phyloP scores from a whole-genome alignment of 805 yeast genomes.

The Metschnikowia drakensbergensis region DNA sequence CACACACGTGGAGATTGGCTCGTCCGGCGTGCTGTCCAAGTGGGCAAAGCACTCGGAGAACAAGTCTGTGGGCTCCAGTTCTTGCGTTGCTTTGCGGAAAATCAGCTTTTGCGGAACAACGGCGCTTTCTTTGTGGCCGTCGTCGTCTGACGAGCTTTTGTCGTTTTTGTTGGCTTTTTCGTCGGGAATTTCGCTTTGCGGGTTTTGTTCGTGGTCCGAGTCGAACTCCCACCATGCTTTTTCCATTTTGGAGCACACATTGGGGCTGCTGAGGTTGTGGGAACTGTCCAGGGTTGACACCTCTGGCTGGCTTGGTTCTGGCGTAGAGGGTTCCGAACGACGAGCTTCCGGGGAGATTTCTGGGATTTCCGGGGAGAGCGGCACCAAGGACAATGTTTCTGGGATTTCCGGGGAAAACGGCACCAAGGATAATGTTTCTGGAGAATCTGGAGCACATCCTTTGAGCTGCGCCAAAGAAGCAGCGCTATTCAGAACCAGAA shows the following conservation, averaged over 20 bases:
- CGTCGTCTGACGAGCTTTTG: neutral
- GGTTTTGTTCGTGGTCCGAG: slow-evolving; percentile 4
- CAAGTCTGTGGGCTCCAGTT: neutral
- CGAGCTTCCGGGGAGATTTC: no score
- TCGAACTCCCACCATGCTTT: slow-evolving; percentile 9
- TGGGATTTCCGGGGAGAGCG: no score
- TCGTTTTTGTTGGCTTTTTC: neutral
- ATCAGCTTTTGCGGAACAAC: neutral
- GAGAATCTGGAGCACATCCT: no score
- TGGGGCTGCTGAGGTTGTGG: neutral
- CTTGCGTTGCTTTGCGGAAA: neutral
- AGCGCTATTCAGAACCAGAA: no score
- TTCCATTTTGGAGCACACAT: slow-evolving; percentile 8
- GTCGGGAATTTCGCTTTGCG: neutral
- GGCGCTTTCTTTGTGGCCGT: neutral
- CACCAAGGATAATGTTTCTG: no score
- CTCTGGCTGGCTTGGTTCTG: no score
- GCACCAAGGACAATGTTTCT: no score
- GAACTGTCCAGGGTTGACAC: no score
- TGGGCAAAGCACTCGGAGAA: slow-evolving; percentile 4
- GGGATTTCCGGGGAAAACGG: no score
- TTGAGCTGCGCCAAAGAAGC: no score
- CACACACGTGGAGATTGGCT: neutral
- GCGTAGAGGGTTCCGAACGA: no score
- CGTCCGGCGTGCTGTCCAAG: neutral